Evolutionary conservation across 2,329 filamentous ascomycete species (phyloP), one percentile per base, ranked within the genome.

Genomic region (Lithohypha guttulata): DNA sequence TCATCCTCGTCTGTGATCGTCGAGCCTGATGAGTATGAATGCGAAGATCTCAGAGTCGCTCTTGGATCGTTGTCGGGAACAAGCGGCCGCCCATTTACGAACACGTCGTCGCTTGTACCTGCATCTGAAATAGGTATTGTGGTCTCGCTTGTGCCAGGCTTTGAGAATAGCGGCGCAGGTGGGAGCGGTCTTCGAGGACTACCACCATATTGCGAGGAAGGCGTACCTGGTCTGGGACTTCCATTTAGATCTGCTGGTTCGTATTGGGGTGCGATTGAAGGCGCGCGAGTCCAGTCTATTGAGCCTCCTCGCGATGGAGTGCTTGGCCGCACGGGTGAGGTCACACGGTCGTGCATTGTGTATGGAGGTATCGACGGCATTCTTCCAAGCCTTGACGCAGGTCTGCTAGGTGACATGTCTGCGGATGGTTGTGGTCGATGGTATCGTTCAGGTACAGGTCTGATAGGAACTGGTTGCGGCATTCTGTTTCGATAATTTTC

Each of bases 231-330:
- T 42, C 91, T 69, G 5, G 91, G 87, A 45, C 77, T 87, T 34
- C 91, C 91, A 54, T 96, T 89, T 43, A 96, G 63, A 51, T 95
- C 87, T 15, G 79, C 71, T 0, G 86, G 84, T 59, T 96, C 91
- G 59, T 91, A 96, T 3, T 77, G 71, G 17, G 80, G 66, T 48
- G 69, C 77, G 1, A 78, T 75, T 1, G 83, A 75, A 2, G 84
- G 79, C 6, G 83, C 81, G 36, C 83, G 73, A 19, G 71, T 60
- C 60, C 82, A 84, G 44, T 87, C 83, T 2, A 48, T 44, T 9
- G 49, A 48, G n/a, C n/a, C n/a, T 15, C 56, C 64, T 48, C 63
- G 59, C 18, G 70, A 68, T 9, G 74, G 72, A 6, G 73, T 71
- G 60, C 71, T 75, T 1, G 75, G 67, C 38, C 69, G 55, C 13